Conservation (phyloP, 192 early-diverging fungal species). For the Coemansia sp. region DNA sequence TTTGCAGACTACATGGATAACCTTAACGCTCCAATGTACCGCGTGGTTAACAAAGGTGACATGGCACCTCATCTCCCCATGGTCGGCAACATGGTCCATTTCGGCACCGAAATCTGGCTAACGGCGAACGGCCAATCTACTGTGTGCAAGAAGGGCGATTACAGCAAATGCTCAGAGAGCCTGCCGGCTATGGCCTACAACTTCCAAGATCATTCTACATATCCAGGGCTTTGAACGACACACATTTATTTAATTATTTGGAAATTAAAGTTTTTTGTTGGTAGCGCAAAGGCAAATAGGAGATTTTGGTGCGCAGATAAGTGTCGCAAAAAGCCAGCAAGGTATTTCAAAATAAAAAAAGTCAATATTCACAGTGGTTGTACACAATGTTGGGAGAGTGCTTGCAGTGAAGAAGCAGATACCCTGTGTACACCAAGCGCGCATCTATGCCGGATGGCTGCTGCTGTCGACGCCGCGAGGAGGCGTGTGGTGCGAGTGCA, state of each 20-base stretch:
- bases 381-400: not conserved
- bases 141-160: constrained; percentile 20
- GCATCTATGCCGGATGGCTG: constrained; percentile 13
- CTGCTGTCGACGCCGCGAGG: constrained; percentile 17
- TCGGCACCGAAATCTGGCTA: constrained; percentile 41
- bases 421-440: constrained; percentile 4
- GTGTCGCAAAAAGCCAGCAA: not conserved
- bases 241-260: not conserved
- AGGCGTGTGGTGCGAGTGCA: constrained; percentile 11
- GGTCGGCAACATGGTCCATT: constrained; percentile 13
- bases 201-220: constrained; percentile 19
- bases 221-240: constrained; percentile 15
- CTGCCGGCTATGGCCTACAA: constrained; percentile 12
- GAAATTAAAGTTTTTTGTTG: not conserved
- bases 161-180: constrained; percentile 24
- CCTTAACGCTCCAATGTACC: constrained; percentile 12
- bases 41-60: constrained; percentile 39
- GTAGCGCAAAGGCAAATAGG: not conserved
- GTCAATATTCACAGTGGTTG: constrained; percentile 31
- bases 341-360: not conserved
- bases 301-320: not conserved
- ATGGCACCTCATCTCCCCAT: constrained; percentile 32
- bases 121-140: constrained; percentile 3
- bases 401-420: not conserved
- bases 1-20: constrained; percentile 34